Evolutionary conservation across 2,329 filamentous ascomycete genomes (phyloP), one percentile per base, ranked within the genome.

Genomic region (Xylaria sp.): DNA sequence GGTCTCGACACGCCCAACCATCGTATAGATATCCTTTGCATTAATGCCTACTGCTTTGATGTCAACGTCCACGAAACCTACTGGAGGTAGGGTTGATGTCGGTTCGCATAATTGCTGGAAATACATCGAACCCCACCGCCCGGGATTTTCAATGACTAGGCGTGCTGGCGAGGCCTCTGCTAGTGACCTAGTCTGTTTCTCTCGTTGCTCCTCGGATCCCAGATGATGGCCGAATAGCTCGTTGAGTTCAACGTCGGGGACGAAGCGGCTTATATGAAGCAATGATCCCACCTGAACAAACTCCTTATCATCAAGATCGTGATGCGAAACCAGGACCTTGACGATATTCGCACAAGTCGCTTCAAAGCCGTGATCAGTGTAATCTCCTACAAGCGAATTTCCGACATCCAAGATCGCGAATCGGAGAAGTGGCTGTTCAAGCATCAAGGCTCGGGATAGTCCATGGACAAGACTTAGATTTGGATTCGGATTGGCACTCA

Each of bases 1-100:
- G 2, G 75, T 79, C 21, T 78, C 76, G 3, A 73, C 68, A 19
- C 71, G 75, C 0, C 75, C 77, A 8, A 12, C 69, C 21, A 78
- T 59, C 0, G 70, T 70, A 50, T 79, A 76, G 8, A 75, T 39
- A 34, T 76, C 74, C 39, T 74, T 75, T 27, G 73, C 71, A 17
- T 75, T 75, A 5, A 76, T 45, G 2, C 73, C 67, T 0, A 72
- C 66, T 6, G 61, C 57, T 48, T 67, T 59, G 30, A 70, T 45
- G 17, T 21, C 34, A 30, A 67, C 27, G 3, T 64, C 66, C 21
- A 68, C 56, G 50, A 30, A 61, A 1, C 58, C 69, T 0, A 45
- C 19, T 1, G 59, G 42, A 1, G 47, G 50, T 2, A 30, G 21
- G 1, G 19, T 2, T 6, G 8, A 27, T 11, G 7, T n/a, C 54